Conservation (phyloP, 257 asterid genomes). For the Solanum bukasovii region DNA sequence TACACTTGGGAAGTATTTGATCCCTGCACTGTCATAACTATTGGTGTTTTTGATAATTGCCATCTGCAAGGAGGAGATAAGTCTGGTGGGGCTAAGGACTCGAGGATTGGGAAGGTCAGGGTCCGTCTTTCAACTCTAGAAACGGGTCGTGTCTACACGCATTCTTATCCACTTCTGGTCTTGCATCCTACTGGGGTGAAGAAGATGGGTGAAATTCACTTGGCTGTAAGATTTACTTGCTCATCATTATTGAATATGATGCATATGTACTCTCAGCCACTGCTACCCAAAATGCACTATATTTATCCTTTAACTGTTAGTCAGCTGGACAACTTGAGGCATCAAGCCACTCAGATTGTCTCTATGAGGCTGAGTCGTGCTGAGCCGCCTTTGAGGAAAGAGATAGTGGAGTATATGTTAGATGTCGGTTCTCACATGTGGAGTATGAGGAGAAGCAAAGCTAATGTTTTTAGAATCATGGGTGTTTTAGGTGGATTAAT, state of each 20-base stretch:
- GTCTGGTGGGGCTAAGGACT: conserved; percentile 34
- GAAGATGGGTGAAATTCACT: conserved; percentile 74
- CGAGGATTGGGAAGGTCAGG: conserved; percentile 65
- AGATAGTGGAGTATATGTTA: conserved; percentile 69
- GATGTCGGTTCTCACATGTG: conserved; percentile 72
- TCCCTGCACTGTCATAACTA: conserved; percentile 61
- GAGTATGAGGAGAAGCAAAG: conserved; percentile 81
- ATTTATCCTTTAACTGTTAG: conserved; percentile 48
- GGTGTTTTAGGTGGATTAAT: conserved; percentile 48
- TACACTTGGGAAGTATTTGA: conserved; percentile 78
- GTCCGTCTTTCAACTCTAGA: conserved; percentile 66
- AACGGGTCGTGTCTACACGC: conserved; percentile 59
- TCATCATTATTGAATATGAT: conserved; percentile 56
- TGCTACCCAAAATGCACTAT: conserved; percentile 71
- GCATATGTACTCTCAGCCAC: conserved; percentile 55
- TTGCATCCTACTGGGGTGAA: conserved; percentile 59
- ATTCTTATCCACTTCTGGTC: conserved; percentile 58
- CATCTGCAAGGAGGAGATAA: conserved; percentile 57
- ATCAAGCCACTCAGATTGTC: conserved; percentile 66
- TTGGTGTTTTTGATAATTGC: conserved; percentile 64
- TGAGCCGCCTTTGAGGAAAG: conserved; percentile 73
- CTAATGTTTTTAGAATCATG: conserved; percentile 56
- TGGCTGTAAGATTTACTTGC: conserved; percentile 60
- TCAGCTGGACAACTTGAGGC: conserved; percentile 59
- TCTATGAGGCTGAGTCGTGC: conserved; percentile 55